Conservation (phyloP, 306 rosid species). For the Senna tora region DNA sequence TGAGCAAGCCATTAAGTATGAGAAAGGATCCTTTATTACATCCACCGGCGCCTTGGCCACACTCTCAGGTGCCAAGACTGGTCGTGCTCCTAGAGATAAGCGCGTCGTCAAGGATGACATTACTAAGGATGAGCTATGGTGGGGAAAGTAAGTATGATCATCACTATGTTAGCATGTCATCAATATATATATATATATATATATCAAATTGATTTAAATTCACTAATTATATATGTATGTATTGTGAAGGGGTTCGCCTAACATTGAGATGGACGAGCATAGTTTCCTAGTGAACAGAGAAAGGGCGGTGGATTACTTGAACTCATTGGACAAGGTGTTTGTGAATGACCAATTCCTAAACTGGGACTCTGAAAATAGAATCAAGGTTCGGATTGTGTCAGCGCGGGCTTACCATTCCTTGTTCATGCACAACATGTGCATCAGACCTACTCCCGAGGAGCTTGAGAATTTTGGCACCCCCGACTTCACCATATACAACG, state of each 20-base stretch:
- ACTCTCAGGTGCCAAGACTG: slow-evolving; percentile 91
- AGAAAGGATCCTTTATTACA: slow-evolving; percentile 82
- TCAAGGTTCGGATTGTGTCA: slow-evolving; percentile 87
- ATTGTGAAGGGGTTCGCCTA: slow-evolving; percentile 77
- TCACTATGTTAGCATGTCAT: no score
- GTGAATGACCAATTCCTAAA: slow-evolving; percentile 93
- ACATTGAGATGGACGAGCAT: slow-evolving; percentile 94
- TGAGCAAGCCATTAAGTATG: slow-evolving; percentile 84
- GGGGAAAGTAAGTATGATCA: slow-evolving; percentile 99
- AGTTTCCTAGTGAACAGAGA: slow-evolving; percentile 88
- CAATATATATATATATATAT: no score
- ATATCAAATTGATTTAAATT: no score
- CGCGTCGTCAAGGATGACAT: slow-evolving; percentile 75
- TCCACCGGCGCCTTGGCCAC: slow-evolving; percentile 84
- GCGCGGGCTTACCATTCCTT: slow-evolving; percentile 97
- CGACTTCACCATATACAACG: slow-evolving; percentile 95
- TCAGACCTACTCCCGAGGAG: slow-evolving; percentile 90
- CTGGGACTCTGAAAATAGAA: slow-evolving; percentile 81
- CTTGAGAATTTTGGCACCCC: slow-evolving; percentile 90
- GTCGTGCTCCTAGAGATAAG: slow-evolving; percentile 87
- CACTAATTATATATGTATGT: no score
- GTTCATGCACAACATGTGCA: slow-evolving; percentile 99
- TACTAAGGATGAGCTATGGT: slow-evolving; percentile 80
- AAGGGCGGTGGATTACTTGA: slow-evolving; percentile 91
- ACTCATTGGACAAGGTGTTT: slow-evolving; percentile 89